Conservation (phyloP, 352 stramenopile genomes). For the Phytophthora fragariae region DNA sequence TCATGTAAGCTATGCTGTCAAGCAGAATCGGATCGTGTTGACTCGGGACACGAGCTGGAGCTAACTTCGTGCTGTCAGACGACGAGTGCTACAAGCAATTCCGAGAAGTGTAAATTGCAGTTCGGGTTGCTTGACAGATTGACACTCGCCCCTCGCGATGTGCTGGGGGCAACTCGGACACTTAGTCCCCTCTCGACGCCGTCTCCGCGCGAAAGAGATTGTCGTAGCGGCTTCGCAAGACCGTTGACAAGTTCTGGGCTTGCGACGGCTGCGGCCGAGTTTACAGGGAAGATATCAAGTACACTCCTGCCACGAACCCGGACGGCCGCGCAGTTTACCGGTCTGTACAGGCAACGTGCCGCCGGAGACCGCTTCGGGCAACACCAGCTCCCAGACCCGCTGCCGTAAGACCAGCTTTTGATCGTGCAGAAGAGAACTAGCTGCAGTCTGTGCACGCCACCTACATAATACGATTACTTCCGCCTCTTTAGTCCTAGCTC, state of each 20-base stretch:
- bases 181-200: slow-evolving; percentile 44
- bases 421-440: not conserved
- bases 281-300: slow-evolving; percentile 84
- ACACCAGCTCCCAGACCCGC: slow-evolving; percentile 23
- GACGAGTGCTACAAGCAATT: slow-evolving; percentile 66
- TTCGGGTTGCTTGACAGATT: slow-evolving; percentile 52
- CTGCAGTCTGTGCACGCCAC: not conserved
- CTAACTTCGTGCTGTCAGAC: slow-evolving; percentile 62
- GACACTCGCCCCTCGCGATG: slow-evolving; percentile 53
- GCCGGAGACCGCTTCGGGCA: slow-evolving; percentile 16
- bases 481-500: not conserved
- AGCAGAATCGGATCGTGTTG: slow-evolving; percentile 58
- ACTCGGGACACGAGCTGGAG: slow-evolving; percentile 59
- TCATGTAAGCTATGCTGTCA: slow-evolving; percentile 45
- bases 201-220: slow-evolving; percentile 36
- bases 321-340: slow-evolving; percentile 33
- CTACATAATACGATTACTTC: not conserved
- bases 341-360: slow-evolving; percentile 28
- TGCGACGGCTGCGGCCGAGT: slow-evolving; percentile 65
- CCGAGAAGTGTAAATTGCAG: slow-evolving; percentile 60
- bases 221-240: slow-evolving; percentile 35
- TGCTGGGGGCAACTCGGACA: slow-evolving; percentile 56
- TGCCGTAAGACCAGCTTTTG: not conserved
- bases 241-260: slow-evolving; percentile 52
- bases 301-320: slow-evolving; percentile 39